Base-by-base conservation (phyloP, 2,329 filamentous ascomycete genomes). In the Penicillium thymicola region DNA sequence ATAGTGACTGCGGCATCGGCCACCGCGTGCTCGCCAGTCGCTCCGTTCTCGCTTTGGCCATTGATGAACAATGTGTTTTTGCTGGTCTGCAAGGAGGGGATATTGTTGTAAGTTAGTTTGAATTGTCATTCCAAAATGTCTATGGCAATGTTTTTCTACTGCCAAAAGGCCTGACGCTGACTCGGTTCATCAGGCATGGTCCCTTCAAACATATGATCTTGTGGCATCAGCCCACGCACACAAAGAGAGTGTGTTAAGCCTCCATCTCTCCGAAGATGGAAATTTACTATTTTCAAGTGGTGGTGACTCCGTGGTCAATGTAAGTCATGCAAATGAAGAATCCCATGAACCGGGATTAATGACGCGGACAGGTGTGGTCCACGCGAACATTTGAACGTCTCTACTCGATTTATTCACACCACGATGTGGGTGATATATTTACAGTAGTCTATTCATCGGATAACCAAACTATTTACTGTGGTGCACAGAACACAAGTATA, bases 391-490 rank as follows among this genome's bases (percentile, higher is more conserved):
- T 96, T 72, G 83, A 82, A 54, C 86, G 89, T 28, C 81, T 94
- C 0, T 94, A 92, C 77, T 91, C 94, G 61, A 89, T 97, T 59
- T 96, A 96, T 78, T 95, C 92, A 60, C 88, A 88, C 47, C 93
- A 96, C 74, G 94, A 97, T 66, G 89, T 96, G 40, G 94, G 94
- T 58, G 94, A 99, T 76, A 86, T 99, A 57, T 97, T 97, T 72
- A 96, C 91, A 65, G 87, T 96, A n/a, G 89, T 88, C 1, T 97
- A 96, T 73, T 96, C 92, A 4, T 78, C 85, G 7, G 82, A 86
- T 63, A 81, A 90, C 66, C 84, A 93, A 64, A 96, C 89, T 0
- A 82, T 96, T 4, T 97, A 96, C 72, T 84, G 96, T 42, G 94
- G 94, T 55, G 90, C 92, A 0, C 94, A 97, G 71, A 97, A 97